These are phyloP conservation scores for Mycena crocata DNA, from an alignment of 768 basidiomycete species.

Conservation along the genomic window DNA sequence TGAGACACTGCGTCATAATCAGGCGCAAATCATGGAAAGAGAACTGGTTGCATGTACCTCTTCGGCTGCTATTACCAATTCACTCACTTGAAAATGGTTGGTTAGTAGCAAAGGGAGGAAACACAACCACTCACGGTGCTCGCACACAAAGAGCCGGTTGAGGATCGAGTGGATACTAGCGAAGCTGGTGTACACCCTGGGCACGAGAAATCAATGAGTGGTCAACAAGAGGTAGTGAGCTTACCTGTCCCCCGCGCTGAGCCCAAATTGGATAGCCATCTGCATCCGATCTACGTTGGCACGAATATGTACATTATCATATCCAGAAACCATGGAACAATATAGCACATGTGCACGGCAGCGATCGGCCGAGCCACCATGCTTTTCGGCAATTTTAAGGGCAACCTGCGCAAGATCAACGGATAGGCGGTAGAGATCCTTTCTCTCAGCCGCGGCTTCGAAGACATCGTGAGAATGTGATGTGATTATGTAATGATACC, in stretches of 20 bases:
- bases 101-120: not conserved
- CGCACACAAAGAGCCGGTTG: constrained; percentile 68
- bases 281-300: constrained; percentile 70
- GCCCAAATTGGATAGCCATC: constrained; percentile 72
- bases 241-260: constrained; percentile 76
- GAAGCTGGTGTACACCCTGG: constrained; percentile 72
- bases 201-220: not conserved
- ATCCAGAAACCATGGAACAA: constrained; percentile 73
- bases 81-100: constrained; percentile 57
- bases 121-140: constrained; percentile 61
- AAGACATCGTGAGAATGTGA: constrained; percentile 13
- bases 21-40: constrained; percentile 3
- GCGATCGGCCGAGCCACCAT: constrained; percentile 54
- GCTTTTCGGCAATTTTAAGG: constrained; percentile 71
- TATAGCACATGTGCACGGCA: constrained; percentile 74
- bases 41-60: constrained; percentile 55
- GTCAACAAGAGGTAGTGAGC: constrained; percentile 11
- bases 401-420: constrained; percentile 75
- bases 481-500: not conserved
- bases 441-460: constrained; percentile 69
- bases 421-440: constrained; percentile 75
- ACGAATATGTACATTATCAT: constrained; percentile 73
- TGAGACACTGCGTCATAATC: constrained; percentile 55
- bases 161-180: constrained; percentile 66
- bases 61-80: constrained; percentile 67